Base-by-base conservation (phyloP, 192 early-diverging fungal genomes). In the Chytriomyces sp. region DNA sequence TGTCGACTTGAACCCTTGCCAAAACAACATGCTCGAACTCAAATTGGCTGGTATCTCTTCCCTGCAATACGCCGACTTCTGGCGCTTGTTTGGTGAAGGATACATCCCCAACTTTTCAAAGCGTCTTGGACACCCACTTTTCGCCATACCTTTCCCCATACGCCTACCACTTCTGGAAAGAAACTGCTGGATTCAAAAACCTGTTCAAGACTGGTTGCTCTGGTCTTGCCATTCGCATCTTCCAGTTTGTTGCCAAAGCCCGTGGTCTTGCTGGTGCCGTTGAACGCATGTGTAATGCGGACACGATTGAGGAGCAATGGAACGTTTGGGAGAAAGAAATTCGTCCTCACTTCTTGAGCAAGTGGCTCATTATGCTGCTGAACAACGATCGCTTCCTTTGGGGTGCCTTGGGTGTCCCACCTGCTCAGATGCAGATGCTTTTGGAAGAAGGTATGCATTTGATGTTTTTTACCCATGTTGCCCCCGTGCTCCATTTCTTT, bases 1-100 rank as follows among this genome's bases (percentile, higher is more conserved):
- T 77, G 88, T 93, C 44, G 94, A 95, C 80, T 88, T 95, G 86
- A 95, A 95, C 72, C 94, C 94, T n/a, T 95, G 94, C 82, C 94
- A 95, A 80, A 95, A 95, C 83, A 91, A 95, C 78, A 83, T 95
- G 68, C 87, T 95, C 16, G 94, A 95, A 81, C 89, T 95, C 69
- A 95, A 95, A 78, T 84, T 95, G 0, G 93, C 93, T 35, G 82
- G 83, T 44, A 87, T 95, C 64, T 71, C 80, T 26, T 79, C 81
- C 61, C 75, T 95, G 11, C 78, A 84, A 46, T 92, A 89, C 70
- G 69, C 80, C 35, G 88, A 91, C 67, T 92, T 93, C 75, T 94
- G 93, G 93, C 83, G 84, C 43, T 84, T 95, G 79, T 94, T 95
- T 84, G 94, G 93, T 28, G 87, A 87, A 20, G 94, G 94, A 44